Evolutionary conservation across 163 green algal species (phyloP), one percentile per base, ranked within the genome.

Genomic region (Chlorella variabilis): DNA sequence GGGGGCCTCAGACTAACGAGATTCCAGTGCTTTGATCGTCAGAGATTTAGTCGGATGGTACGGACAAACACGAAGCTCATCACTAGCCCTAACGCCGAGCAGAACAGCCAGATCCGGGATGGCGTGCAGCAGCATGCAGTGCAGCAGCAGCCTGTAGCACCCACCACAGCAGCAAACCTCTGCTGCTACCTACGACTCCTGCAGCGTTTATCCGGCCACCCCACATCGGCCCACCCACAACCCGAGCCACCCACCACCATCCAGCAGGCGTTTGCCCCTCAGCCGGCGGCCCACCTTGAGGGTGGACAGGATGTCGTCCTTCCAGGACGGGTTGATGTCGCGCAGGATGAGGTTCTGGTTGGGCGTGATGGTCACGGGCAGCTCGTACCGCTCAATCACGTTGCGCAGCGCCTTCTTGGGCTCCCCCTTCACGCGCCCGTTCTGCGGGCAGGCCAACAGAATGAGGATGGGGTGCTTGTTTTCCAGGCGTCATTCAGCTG

Each of bases 261-360:
- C n/a, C n/a, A n/a, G n/a, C n/a, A n/a, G n/a, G n/a, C n/a, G n/a
- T n/a, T n/a, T n/a, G n/a, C n/a, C n/a, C n/a, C n/a, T n/a, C n/a
- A n/a, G n/a, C n/a, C 42, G 13, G 9, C 9, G 2, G 21, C 34
- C 11, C 34, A 69, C 84, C 41, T 59, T 71, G 20, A 96, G 86
- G 3, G 84, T 92, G 38, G 86, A 77, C 63, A 91, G 56, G 75
- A 99, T 98, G 81, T 98, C 94, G 23, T 90, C 87, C 91, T 95
- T 97, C 94, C 91, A 97, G 4, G 80, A 88, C 3, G 93, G 93
- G 49, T 96, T 81, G 65, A 99, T 92, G 69, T 99, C 94, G 63
- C 86, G 90, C 66, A 99, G 89, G 67, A 99, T 95, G 65, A 99
- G 88, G 89, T 99, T 98, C 90, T 99, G 97, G 87, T 99, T 96